Base-by-base conservation (phyloP, 176 grass and related monocot species). In the Rhynchospora pubera region DNA sequence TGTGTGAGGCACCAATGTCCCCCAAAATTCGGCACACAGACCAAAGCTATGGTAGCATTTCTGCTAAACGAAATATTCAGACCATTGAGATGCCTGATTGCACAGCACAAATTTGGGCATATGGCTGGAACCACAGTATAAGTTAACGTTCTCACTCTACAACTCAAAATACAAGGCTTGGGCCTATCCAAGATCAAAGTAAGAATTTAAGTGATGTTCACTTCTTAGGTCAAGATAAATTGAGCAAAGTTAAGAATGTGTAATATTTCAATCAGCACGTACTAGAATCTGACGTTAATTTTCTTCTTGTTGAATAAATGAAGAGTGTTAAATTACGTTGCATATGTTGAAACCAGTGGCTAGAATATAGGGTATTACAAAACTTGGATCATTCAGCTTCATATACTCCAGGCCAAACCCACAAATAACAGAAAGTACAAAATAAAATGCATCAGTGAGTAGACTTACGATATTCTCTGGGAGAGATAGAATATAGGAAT, bases 401-500 rank as follows among this genome's bases (percentile, higher is more conserved):
- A 52, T 14, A 14, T 80, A 26, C 34, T 39, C 34, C 4, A 39
- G 34, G 34, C 34, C 34, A 39, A 39, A 39, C 34, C 70, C 70
- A 55, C 47, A 76, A 52, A 63, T 14, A 73, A 64, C 9, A 62
- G 1, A 65, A 75, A 65, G 13, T 24, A 64, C 24, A 7, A 76
- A 76, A 66, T 39, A 32, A 32, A 9, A 63, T 64, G 46, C 47
- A 85, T 75, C 14, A 57, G 65, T 5, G 21, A 69, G 30, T 24
- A 52, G 59, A 59, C 90, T 93, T 90, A 99, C 96, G 91, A 91
- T 77, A 95, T 83, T 87, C 65, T 88, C 56, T 95, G 90, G 48
- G 92, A 87, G 12, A 85, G 65, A 83, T 86, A 93, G 80, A 99
- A 99, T 62, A 99, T 79, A 75, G 83, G 92, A 83, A 99, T 75